These are phyloP conservation scores for Trametes pubescens DNA, from an alignment of 1,284 basidiomycete genomes.

Conservation along the genomic window DNA sequence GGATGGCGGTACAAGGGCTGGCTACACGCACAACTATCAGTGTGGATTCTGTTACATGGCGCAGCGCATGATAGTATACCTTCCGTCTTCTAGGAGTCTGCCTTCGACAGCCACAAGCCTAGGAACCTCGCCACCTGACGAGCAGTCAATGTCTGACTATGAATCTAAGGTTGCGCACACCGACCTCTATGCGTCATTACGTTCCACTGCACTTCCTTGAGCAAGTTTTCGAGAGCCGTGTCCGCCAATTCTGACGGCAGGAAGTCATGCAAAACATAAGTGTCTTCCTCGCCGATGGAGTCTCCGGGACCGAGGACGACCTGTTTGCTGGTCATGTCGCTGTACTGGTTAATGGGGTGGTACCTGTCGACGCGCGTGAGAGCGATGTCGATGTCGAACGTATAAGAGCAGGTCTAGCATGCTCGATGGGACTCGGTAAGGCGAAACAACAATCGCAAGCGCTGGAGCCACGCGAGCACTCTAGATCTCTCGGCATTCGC, in stretches of 20 bases:
- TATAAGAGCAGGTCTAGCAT: too few relatives aligned
- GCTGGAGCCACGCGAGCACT: too few relatives aligned
- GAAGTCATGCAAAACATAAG: conserved; percentile 59
- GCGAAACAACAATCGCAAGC: too few relatives aligned
- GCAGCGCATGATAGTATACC: conserved; percentile 47
- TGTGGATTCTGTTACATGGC: not conserved
- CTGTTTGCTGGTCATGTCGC: not conserved
- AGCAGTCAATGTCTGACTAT: not conserved
- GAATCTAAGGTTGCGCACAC: conserved; percentile 14
- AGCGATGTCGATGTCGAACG: too few relatives aligned
- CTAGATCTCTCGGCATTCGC: too few relatives aligned
- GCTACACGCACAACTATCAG: conserved; percentile 44
- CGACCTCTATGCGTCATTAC: conserved; percentile 76
- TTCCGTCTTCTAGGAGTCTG: conserved; percentile 64
- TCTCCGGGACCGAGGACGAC: conserved; percentile 47
- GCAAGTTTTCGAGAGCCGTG: conserved; percentile 62
- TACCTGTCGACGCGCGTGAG: too few relatives aligned
- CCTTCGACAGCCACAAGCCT: conserved; percentile 78
- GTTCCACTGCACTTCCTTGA: conserved; percentile 72
- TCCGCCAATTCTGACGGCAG: conserved; percentile 62
- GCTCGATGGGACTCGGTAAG: too few relatives aligned
- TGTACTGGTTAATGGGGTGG: too few relatives aligned
- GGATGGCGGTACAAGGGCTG: conserved; percentile 82
- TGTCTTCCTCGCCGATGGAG: conserved; percentile 70
- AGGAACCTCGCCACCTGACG: conserved; percentile 76